Percentiles rank a stretch among this genome's conserved stretches.
Conservation (phyloP, 2,329 filamentous ascomycete genomes). For the Nothomitra cinnamomea region DNA sequence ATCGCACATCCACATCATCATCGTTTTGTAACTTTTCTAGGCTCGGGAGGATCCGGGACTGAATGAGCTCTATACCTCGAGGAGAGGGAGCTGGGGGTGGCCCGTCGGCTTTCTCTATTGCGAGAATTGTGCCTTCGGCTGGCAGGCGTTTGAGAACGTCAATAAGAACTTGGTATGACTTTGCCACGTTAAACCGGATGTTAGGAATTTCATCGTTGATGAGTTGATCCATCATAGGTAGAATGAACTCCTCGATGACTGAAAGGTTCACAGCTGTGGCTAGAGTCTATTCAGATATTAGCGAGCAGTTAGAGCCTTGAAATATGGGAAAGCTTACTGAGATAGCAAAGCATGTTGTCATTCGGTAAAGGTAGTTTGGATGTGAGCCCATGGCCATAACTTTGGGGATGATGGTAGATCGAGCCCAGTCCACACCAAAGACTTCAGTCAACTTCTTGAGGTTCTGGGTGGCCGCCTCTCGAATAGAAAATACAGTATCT, state of each 20-base stretch:
- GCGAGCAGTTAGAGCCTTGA: conserved; percentile 10
- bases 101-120: conserved; percentile 58
- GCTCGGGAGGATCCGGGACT: conserved; percentile 72
- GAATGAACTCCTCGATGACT: conserved; percentile 81
- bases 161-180: conserved; percentile 84
- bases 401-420: conserved; percentile 92
- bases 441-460: conserved; percentile 97
- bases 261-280: conserved; percentile 83
- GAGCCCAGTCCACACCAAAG: conserved; percentile 95
- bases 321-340: conserved; percentile 49
- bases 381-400: conserved; percentile 97
- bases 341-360: conserved; percentile 99
- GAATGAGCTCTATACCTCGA: conserved; percentile 62
- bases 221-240: conserved; percentile 91
- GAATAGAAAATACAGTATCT: conserved; percentile 96
- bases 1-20: conserved; percentile 93
- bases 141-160: conserved; percentile 83
- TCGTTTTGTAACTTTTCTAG: conserved; percentile 93
- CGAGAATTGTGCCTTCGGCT: conserved; percentile 69
- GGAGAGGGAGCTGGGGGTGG: conserved; percentile 42
- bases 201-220: conserved; percentile 92
- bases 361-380: conserved; percentile 96
- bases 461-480: conserved; percentile 93
- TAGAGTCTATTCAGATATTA: conserved; percentile 50
- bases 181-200: conserved; percentile 98